phyloP scores from a whole-genome alignment of 768 basidiomycete species.

The Clitopilus passeckerianus region DNA sequence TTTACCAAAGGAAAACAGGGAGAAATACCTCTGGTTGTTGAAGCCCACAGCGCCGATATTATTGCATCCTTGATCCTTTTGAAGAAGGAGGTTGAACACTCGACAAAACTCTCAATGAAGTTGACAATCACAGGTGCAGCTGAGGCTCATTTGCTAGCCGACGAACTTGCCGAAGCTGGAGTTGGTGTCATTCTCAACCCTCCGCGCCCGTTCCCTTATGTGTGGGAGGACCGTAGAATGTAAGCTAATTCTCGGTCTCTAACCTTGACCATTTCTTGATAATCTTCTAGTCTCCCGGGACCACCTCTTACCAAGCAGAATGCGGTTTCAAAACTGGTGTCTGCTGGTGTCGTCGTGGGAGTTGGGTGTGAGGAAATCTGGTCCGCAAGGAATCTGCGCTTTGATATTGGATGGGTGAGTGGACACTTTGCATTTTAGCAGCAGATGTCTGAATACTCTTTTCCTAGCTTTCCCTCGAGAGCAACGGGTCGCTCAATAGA shows the following conservation, averaged over 20 bases:
- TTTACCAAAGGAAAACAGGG: slow-evolving; percentile 37
- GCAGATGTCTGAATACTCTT: neutral
- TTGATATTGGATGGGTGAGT: slow-evolving; percentile 80
- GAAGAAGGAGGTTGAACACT: slow-evolving; percentile 56
- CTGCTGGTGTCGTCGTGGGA: slow-evolving; percentile 69
- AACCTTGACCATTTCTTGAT: neutral
- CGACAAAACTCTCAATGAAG: slow-evolving; percentile 36
- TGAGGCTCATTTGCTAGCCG: slow-evolving; percentile 67
- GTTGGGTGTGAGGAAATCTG: slow-evolving; percentile 61
- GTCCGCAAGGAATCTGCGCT: slow-evolving; percentile 71
- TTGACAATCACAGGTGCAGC: slow-evolving; percentile 62
- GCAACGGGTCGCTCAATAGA: slow-evolving; percentile 31
- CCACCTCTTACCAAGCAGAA: slow-evolving; percentile 60
- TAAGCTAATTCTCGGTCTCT: slow-evolving; percentile 22
- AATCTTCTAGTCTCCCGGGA: slow-evolving; percentile 49
- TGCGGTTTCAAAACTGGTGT: slow-evolving; percentile 54
- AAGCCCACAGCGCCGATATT: slow-evolving; percentile 73
- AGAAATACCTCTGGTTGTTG: slow-evolving; percentile 67
- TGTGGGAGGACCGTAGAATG: slow-evolving; percentile 72
- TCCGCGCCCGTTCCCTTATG: slow-evolving; percentile 62
- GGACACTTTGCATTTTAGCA: neutral
- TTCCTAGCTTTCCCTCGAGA: slow-evolving; percentile 38
- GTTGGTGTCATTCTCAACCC: slow-evolving; percentile 48
- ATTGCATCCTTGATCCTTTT: slow-evolving; percentile 74
- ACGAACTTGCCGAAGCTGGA: slow-evolving; percentile 49